Conservation (phyloP, 345 rosid genomes). For the Syzygium jambos region DNA sequence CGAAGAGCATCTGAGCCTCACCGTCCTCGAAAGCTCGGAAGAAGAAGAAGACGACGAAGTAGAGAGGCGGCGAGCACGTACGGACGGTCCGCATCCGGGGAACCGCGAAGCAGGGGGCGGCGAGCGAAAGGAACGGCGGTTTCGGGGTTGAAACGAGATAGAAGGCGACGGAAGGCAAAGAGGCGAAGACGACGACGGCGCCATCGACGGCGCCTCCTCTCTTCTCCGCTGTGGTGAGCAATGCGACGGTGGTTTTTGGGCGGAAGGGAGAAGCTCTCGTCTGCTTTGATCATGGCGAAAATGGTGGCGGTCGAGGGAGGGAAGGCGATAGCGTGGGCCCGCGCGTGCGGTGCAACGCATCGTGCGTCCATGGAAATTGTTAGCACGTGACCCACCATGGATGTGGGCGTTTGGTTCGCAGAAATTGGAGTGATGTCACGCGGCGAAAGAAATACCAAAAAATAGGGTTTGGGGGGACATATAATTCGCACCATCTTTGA, state of each 20-base stretch:
- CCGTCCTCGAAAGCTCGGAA: background rate
- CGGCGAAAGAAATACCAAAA: no score
- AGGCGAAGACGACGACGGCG: background rate
- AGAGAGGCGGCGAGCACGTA: background rate
- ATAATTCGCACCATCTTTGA: no score
- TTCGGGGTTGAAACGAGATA: background rate
- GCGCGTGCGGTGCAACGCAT: background rate
- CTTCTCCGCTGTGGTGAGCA: background rate
- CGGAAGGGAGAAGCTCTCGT: background rate
- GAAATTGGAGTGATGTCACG: no score
- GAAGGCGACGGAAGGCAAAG: background rate
- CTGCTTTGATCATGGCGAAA: background rate
- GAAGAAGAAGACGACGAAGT: background rate
- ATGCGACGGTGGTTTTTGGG: background rate
- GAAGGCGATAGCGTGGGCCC: background rate
- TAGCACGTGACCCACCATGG: background rate
- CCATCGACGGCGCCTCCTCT: background rate
- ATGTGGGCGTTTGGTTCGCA: background rate
- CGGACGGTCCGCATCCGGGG: background rate
- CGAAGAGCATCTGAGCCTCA: conserved; percentile 27
- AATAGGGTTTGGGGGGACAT: no score
- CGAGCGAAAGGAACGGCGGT: background rate
- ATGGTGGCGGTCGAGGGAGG: background rate
- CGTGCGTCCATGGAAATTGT: background rate
- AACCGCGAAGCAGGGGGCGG: background rate